Conservation (phyloP, 148 eudicot genomes). For the Dianthus caryophyllus region DNA sequence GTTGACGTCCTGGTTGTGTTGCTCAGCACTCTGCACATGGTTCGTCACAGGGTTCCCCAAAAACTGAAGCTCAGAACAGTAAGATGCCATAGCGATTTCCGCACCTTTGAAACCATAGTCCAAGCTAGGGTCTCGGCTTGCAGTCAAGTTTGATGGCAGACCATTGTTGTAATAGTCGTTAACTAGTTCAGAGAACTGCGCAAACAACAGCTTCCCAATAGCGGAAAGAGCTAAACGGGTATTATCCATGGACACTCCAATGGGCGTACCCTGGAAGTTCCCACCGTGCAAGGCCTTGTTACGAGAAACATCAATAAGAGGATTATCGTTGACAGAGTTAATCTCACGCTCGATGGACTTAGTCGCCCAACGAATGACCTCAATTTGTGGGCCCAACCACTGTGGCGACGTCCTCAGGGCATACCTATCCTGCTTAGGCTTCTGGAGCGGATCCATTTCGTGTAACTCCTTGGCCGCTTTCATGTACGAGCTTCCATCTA, state of each 20-base stretch:
- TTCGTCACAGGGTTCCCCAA: slow-evolving; percentile 79
- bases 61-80: slow-evolving; percentile 81
- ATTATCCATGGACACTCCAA: slow-evolving; percentile 90
- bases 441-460: slow-evolving; percentile 71
- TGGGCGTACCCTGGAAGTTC: slow-evolving; percentile 88
- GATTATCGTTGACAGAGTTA: slow-evolving; percentile 89
- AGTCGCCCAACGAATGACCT: slow-evolving; percentile 70
- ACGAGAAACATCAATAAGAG: slow-evolving; percentile 71
- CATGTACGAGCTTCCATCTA: slow-evolving; percentile 64
- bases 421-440: slow-evolving; percentile 81
- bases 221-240: slow-evolving; percentile 68
- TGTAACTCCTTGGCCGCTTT: slow-evolving; percentile 63
- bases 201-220: slow-evolving; percentile 77
- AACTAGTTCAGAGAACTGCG: slow-evolving; percentile 78
- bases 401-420: slow-evolving; percentile 90
- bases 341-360: slow-evolving; percentile 84
- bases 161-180: slow-evolving; percentile 89
- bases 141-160: slow-evolving; percentile 75
- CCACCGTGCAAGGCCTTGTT: slow-evolving; percentile 88
- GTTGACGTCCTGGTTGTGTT: slow-evolving; percentile 92
- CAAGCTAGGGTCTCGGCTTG: slow-evolving; percentile 74
- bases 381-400: slow-evolving; percentile 90
- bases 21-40: slow-evolving; percentile 92
- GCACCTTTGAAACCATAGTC: slow-evolving; percentile 90
- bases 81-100: slow-evolving; percentile 88